A percentile compares a stretch with the other conserved stretches of the same genome.
phyloP scores from a whole-genome alignment of 345 rosid species.

The Aurinia saxatilis region DNA sequence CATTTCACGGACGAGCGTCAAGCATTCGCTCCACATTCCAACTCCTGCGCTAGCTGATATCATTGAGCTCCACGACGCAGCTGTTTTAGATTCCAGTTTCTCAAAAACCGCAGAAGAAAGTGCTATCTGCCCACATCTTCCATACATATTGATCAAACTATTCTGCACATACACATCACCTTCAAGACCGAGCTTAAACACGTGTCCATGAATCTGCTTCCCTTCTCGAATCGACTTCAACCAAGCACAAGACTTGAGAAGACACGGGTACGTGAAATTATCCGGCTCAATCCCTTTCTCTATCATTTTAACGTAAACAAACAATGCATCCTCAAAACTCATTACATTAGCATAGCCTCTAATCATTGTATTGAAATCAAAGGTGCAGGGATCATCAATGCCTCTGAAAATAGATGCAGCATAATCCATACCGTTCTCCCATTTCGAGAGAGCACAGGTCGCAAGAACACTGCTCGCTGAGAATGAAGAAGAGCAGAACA shows the following conservation, averaged over 20 bases:
- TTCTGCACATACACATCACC: constrained; percentile 29
- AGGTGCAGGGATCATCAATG: constrained; percentile 25
- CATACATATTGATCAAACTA: constrained; percentile 28
- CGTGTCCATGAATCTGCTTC: constrained; percentile 31
- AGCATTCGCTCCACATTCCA: constrained; percentile 28
- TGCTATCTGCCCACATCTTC: constrained; percentile 27
- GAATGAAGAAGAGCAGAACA: constrained; percentile 24
- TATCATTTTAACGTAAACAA: constrained; percentile 20
- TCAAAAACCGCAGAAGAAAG: constrained; percentile 26
- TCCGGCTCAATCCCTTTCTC: constrained; percentile 22
- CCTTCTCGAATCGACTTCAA: constrained; percentile 23
- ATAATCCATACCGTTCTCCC: constrained; percentile 31
- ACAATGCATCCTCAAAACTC: constrained; percentile 22
- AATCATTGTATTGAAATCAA: constrained; percentile 33
- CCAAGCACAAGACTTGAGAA: constrained; percentile 29
- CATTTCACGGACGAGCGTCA: constrained; percentile 21
- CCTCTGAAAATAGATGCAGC: constrained; percentile 16
- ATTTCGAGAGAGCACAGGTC: constrained; percentile 21
- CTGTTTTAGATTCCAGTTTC: constrained; percentile 21
- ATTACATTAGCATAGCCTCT: constrained; percentile 28
- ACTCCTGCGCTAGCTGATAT: constrained; percentile 16
- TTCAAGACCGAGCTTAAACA: constrained; percentile 26
- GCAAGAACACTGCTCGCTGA: constrained; percentile 22
- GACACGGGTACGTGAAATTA: constrained; percentile 32
- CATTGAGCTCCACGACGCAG: constrained; percentile 35